Conservation (phyloP, 1,284 basidiomycete species). For the Retiboletus flavoniger region DNA sequence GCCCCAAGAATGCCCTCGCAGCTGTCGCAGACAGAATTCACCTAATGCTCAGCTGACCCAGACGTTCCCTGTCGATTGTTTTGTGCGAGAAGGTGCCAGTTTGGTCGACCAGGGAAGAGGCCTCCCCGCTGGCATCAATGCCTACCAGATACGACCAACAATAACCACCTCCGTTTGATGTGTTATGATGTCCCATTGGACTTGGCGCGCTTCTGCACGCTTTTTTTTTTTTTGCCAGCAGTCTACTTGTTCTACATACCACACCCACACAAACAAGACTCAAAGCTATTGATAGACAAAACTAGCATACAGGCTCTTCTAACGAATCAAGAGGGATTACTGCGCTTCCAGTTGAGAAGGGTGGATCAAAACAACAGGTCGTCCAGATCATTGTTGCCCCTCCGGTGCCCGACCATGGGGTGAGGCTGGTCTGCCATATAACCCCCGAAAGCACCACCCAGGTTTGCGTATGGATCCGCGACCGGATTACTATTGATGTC, state of each 20-base stretch:
- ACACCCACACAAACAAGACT: constrained; percentile 7
- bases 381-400: constrained; percentile 38
- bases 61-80: neutral
- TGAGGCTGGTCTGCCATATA: constrained; percentile 65
- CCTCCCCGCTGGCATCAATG: neutral
- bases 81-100: neutral
- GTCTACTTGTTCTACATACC: constrained; percentile 14
- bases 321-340: neutral
- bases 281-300: constrained; percentile 1
- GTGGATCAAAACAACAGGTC: constrained; percentile 52
- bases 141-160: neutral
- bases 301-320: constrained; percentile 8
- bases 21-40: constrained; percentile 45
- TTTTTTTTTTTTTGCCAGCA: neutral
- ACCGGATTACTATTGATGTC: constrained; percentile 33
- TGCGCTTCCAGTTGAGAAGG: neutral
- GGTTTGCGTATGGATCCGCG: constrained; percentile 71
- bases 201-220: neutral
- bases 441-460: constrained; percentile 68
- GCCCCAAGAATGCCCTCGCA: constrained; percentile 50
- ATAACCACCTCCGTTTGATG: neutral
- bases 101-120: neutral
- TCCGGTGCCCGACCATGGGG: constrained; percentile 42
- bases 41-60: constrained; percentile 34
- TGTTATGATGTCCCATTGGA: neutral